Evolutionary conservation across 306 rosid species (phyloP).

Genomic region (Dalbergia cochinchinensis): DNA sequence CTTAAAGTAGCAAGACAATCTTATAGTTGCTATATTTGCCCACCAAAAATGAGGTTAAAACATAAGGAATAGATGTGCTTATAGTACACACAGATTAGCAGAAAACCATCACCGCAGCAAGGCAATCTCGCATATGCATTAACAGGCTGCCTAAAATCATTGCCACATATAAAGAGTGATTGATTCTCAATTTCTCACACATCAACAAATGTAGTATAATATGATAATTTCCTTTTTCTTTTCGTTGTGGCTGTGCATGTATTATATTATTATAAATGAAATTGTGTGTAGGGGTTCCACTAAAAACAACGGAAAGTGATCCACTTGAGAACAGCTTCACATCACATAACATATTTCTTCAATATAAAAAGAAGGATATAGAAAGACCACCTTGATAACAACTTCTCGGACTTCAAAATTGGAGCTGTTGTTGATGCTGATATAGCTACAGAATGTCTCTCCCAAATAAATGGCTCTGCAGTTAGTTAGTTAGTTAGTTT

Average conservation of each 20-base stretch:
- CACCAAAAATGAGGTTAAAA: slow-evolving; percentile 7
- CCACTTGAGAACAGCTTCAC: neutral
- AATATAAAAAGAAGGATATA: neutral
- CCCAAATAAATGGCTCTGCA: slow-evolving; percentile 95
- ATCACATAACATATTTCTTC: neutral
- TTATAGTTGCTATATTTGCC: neutral
- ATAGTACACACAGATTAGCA: neutral
- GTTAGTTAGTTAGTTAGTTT: neutral
- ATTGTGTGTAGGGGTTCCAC: neutral
- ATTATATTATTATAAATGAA: neutral
- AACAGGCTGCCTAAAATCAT: neutral
- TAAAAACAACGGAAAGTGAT: neutral
- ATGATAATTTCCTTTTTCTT: too few relatives aligned
- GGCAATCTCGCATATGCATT: neutral
- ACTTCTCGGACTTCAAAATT: slow-evolving; percentile 85
- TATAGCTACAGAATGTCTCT: slow-evolving; percentile 96
- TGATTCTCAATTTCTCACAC: neutral
- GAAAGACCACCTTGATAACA: slow-evolving; percentile 77
- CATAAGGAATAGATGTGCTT: neutral
- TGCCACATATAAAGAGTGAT: neutral
- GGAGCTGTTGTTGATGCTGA: slow-evolving; percentile 94
- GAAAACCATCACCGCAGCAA: slow-evolving; percentile 2
- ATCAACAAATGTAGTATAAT: neutral
- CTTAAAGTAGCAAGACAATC: slow-evolving; percentile 2
- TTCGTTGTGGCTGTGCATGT: neutral